These are phyloP conservation scores for Pseudogymnoascus sp. DNA, from an alignment of 2,329 filamentous ascomycete genomes.

Conservation along the genomic window DNA sequence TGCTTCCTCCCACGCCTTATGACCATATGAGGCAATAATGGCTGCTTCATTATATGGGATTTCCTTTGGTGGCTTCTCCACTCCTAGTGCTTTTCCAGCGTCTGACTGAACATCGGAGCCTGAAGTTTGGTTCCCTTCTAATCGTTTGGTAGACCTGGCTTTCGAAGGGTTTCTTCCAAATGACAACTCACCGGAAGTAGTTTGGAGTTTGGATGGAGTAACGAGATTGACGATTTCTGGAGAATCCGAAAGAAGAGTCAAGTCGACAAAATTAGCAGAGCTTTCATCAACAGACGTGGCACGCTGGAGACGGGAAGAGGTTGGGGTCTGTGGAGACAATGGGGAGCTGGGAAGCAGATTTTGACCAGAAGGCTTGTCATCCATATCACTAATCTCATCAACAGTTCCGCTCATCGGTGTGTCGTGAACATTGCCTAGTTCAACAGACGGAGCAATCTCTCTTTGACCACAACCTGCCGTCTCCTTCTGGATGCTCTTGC, in stretches of 20 bases:
- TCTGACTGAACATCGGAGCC: constrained; percentile 14
- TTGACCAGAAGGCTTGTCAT: neutral
- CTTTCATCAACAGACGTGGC: neutral
- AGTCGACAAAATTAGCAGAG: constrained; percentile 15
- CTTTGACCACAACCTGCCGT: neutral
- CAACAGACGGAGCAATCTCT: neutral
- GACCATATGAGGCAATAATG: constrained; percentile 19
- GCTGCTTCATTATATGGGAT: constrained; percentile 19
- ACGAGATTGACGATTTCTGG: constrained; percentile 13
- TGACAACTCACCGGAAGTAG: neutral
- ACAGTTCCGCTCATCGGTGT: neutral
- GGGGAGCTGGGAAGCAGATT: neutral
- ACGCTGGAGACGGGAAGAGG: neutral
- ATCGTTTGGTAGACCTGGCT: constrained; percentile 13
- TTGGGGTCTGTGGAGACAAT: neutral
- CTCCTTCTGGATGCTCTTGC: neutral
- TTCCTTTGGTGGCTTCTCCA: constrained; percentile 14
- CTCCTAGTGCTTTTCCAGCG: neutral
- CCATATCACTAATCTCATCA: neutral
- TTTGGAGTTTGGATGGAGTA: constrained; percentile 14
- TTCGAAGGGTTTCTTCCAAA: neutral
- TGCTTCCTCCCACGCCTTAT: constrained; percentile 17
- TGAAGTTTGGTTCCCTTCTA: constrained; percentile 15
- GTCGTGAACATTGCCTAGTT: neutral
- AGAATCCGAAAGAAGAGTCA: constrained; percentile 18